phyloP scores from a whole-genome alignment of 768 basidiomycete species.

The Trichaptum fuscoviolaceum region DNA sequence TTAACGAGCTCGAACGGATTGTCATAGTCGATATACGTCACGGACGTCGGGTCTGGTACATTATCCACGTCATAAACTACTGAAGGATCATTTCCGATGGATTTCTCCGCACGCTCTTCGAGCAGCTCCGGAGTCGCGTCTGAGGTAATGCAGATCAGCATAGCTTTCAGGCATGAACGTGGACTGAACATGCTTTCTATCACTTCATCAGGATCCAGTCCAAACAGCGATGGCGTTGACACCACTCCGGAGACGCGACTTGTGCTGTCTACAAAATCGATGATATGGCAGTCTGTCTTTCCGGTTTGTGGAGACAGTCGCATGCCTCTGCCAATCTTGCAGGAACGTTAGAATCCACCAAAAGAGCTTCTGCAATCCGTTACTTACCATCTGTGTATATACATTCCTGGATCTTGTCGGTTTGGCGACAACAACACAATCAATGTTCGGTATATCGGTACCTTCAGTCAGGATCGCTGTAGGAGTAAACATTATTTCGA shows the following conservation, averaged over 20 bases:
- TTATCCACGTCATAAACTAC: slow-evolving; percentile 22
- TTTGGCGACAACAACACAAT: slow-evolving; percentile 82
- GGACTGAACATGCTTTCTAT: slow-evolving; percentile 48
- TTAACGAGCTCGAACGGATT: slow-evolving; percentile 60
- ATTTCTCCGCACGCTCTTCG: slow-evolving; percentile 31
- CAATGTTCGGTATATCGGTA: slow-evolving; percentile 91
- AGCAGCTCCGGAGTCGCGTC: slow-evolving; percentile 49
- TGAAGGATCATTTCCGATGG: slow-evolving; percentile 6
- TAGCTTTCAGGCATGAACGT: not conserved
- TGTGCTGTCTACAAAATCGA: slow-evolving; percentile 85
- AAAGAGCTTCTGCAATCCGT: slow-evolving; percentile 5
- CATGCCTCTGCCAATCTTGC: slow-evolving; percentile 88
- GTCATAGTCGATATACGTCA: slow-evolving; percentile 74
- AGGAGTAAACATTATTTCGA: not conserved
- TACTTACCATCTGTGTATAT: slow-evolving; percentile 84
- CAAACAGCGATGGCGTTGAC: slow-evolving; percentile 79
- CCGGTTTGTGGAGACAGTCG: slow-evolving; percentile 74
- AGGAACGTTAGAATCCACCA: not conserved
- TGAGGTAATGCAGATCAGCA: slow-evolving; percentile 19
- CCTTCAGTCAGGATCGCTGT: slow-evolving; percentile 89
- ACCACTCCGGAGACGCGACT: slow-evolving; percentile 65
- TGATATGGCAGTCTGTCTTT: slow-evolving; percentile 80
- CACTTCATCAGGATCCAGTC: slow-evolving; percentile 67
- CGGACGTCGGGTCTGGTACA: slow-evolving; percentile 51
- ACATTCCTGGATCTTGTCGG: slow-evolving; percentile 88